Base-by-base conservation (phyloP, 257 asterid species). In the Echites panduratus region DNA sequence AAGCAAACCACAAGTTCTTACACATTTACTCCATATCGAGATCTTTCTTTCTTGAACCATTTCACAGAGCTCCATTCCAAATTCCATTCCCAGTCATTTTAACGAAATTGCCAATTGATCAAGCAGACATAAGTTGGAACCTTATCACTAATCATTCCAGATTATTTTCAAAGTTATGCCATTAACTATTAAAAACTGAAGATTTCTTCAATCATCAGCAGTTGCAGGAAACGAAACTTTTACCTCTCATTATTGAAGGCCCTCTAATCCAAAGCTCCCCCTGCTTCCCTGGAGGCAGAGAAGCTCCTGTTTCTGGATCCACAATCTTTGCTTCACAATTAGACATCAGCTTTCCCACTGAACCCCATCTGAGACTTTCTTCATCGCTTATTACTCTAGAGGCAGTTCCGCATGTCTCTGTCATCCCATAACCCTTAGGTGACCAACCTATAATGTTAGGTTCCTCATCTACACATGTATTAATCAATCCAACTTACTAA, bases 181-280 rank as follows among this genome's bases (percentile, higher is more conserved):
- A 22, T 0, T 17, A 50, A 16, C 22, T 0, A 50, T 50, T 50
- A 50, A 50, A 19, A 50, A 4, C 24, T 3, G 9, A 4, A 17
- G 57, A 50, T 6, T 13, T 50, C 19, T 50, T 9, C 57, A 50
- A 47, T 9, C 12, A 4, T 47, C 9, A 47, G 56, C 17, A 49
- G 56, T 14, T 49, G 7, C 1, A 54, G 11, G 13, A 19, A 19
- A 52, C 58, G 20, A 13, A 54, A n/a, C n/a, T n/a, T n/a, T 56
- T 80, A 93, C 98, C 97, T 89, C 79, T 78, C 96, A 91, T 87
- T 90, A 89, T 91, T 79, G 88, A 91, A 53, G 87, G 90, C 52
- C 97, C 99, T 49, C 97, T 84, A 19, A 88, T 95, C 90, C 97
- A 91, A 57, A 94, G 89, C 84, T 91, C 99, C 44, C 97, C 99